Conservation (phyloP, 805 yeast species). For the Blastobotrys terrestris region DNA sequence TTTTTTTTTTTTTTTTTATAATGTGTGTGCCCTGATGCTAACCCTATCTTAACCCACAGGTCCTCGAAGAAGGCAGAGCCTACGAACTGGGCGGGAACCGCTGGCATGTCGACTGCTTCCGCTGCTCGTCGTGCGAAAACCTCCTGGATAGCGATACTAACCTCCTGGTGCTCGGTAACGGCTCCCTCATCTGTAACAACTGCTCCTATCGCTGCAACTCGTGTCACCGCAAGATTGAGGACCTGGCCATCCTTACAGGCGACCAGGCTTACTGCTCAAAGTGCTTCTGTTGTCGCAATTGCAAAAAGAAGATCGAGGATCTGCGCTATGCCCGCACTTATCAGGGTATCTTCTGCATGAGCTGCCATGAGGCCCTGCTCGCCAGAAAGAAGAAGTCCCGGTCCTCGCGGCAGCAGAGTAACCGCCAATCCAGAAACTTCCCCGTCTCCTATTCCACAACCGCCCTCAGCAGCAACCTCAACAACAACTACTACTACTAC, state of each 20-base stretch:
- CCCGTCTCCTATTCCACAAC: neutral
- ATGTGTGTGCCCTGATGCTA: too few relatives aligned
- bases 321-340: conserved; percentile 87
- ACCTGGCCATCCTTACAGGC: conserved; percentile 89
- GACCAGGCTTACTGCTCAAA: conserved; percentile 89
- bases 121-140: conserved; percentile 76
- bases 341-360: conserved; percentile 88
- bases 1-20: too few relatives aligned
- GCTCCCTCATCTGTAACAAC: conserved; percentile 79
- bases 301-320: conserved; percentile 81
- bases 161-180: conserved; percentile 87
- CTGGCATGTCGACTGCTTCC: conserved; percentile 88
- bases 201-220: conserved; percentile 88
- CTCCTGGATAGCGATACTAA: conserved; percentile 82
- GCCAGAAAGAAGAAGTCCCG: conserved; percentile 47
- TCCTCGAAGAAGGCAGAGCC: conserved; percentile 86
- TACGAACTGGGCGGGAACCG: conserved; percentile 81
- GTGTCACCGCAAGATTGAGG: conserved; percentile 83
- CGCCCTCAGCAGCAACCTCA: neutral
- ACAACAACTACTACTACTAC: too few relatives aligned
- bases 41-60: too few relatives aligned
- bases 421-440: neutral
- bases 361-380: conserved; percentile 78
- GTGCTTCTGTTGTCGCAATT: conserved; percentile 85
- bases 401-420: neutral